Base-by-base conservation (phyloP, 2,329 filamentous ascomycete species). In the Penicillium verrucosum region DNA sequence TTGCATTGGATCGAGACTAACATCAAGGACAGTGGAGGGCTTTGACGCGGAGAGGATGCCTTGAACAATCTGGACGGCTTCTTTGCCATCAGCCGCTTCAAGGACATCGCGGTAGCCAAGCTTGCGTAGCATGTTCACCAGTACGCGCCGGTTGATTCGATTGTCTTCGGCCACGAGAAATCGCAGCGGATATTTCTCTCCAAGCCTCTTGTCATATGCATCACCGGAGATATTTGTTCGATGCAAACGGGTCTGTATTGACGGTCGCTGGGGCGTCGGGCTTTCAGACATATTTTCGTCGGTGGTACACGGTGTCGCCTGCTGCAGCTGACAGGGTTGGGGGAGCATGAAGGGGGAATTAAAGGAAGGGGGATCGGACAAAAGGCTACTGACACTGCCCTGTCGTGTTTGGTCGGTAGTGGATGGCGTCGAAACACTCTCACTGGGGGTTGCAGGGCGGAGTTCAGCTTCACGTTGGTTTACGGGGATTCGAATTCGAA, bases 101-200 rank as follows among this genome's bases (percentile, higher is more conserved):
- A 81, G 77, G 14, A 89, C 80, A 53, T 80, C 79, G 29, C 75
- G 76, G 69, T 89, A 89, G 12, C 87, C 87, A 14, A 90, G 80
- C 63, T 87, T 87, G 23, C 77, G 77, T 8, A 90, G 80, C 81
- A 89, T 89, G 63, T 76, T 85, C 29, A 87, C 81, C 16, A 89
- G 78, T 0, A 89, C 81, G 44, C 83, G 84, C 53, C 87, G 83
- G 66, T 89, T 89, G 71, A 89, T 88, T 60, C 82, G 82, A 70
- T 90, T 90, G 71, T 90, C 87, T 73, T 90, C 87, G 4, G 85
- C 87, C 1, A 90, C 83, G 3, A 90, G 78, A 60, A 90, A 86
- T 10, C 82, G 87, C 9, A 89, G 77, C 1, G 87, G 87, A 58
- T 84, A 78, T 62, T 82, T 83, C 45, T 75, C 73, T 3, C 82